Evolutionary conservation across 306 rosid species (phyloP).

Genomic region (Pachyrhizus erosus): DNA sequence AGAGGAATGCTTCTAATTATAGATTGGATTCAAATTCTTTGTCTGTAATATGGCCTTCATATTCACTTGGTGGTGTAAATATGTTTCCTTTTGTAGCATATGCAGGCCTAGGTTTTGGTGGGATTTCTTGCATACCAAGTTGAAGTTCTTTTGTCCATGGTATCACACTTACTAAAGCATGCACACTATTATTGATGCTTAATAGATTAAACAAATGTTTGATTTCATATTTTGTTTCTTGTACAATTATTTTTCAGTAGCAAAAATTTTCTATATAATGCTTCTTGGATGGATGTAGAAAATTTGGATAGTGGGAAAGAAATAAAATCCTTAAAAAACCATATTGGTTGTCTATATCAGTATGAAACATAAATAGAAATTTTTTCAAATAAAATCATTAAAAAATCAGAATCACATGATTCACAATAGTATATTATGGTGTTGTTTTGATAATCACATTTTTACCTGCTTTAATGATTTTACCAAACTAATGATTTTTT

Average conservation of each 20-base stretch:
- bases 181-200: background rate
- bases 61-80: constrained; percentile 48
- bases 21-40: constrained; percentile 52
- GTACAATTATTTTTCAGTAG: background rate
- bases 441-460: background rate
- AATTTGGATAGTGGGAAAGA: background rate
- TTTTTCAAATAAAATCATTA: background rate
- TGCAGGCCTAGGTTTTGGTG: constrained; percentile 39
- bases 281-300: background rate
- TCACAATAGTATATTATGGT: background rate
- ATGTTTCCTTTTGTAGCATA: constrained; percentile 36
- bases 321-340: background rate
- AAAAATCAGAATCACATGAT: background rate
- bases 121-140: constrained; percentile 29
- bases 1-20: constrained; percentile 43
- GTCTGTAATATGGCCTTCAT: constrained; percentile 38
- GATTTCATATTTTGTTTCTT: background rate
- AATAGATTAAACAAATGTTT: constrained; percentile 15
- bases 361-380: background rate
- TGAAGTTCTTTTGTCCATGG: constrained; percentile 37
- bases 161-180: constrained; percentile 5
- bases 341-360: background rate
- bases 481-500: no score
- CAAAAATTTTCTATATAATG: background rate
- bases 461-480: no score